Evolutionary conservation across 2,329 filamentous ascomycete genomes (phyloP).

Genomic region (Fusarium incarnatum): DNA sequence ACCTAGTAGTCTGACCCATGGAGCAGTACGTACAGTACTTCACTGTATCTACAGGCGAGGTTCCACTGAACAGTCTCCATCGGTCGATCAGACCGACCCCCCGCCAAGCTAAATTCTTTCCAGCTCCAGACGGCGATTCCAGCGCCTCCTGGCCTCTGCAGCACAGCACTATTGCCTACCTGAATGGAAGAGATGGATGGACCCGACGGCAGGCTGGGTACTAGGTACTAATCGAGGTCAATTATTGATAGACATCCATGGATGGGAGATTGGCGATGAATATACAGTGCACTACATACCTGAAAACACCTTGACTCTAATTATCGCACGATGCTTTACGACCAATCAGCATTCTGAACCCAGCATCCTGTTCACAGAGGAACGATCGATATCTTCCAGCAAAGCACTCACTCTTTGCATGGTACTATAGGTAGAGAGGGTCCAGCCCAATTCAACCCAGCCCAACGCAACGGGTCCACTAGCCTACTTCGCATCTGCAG

Average conservation of each 20-base stretch:
- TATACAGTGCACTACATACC: background rate
- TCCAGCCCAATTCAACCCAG: slow-evolving; percentile 28
- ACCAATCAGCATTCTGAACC: slow-evolving; percentile 25
- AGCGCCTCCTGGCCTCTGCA: slow-evolving; percentile 16
- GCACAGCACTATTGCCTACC: background rate
- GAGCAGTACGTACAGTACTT: background rate
- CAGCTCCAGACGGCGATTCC: slow-evolving; percentile 33
- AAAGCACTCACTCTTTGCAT: background rate
- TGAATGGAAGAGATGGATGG: slow-evolving; percentile 1
- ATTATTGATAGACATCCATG: background rate
- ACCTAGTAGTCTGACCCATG: background rate
- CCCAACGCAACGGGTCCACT: slow-evolving; percentile 37
- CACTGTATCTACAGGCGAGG: slow-evolving; percentile 2
- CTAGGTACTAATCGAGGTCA: background rate
- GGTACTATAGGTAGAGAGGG: background rate
- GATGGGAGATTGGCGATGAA: slow-evolving; percentile 10
- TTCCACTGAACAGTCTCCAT: slow-evolving; percentile 27
- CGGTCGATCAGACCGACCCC: slow-evolving; percentile 44
- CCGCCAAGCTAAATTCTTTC: slow-evolving; percentile 29
- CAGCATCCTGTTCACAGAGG: slow-evolving; percentile 10
- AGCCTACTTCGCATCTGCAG: slow-evolving; percentile 21
- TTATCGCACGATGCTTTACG: slow-evolving; percentile 6
- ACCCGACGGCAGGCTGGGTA: background rate
- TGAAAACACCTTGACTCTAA: background rate
- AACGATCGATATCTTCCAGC: slow-evolving; percentile 2